Base-by-base conservation (phyloP, 805 yeast genomes). In the Naumovozyma castellii region DNA sequence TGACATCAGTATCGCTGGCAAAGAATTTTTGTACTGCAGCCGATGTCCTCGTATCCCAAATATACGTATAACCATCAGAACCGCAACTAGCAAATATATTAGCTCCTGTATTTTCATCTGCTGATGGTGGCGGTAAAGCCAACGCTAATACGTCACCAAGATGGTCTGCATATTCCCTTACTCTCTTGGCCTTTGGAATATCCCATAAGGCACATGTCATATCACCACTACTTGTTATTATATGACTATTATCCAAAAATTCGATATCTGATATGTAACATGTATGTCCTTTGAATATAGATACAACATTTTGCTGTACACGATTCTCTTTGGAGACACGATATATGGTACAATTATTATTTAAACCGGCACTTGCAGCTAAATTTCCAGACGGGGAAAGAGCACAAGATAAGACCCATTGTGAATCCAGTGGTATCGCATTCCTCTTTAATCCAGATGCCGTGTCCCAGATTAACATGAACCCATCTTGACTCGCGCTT, bases 401-500 rank as follows among this genome's bases (percentile, higher is more conserved):
- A 2, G 80, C 86, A 65, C 94, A 80, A 5, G 83, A 65, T 38
- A 84, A 68, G 1, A 84, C 87, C 84, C 92, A 86, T 34, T 78
- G 81, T 35, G 82, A 82, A 36, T 80, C 85, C 40, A 87, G 63
- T 3, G 78, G 72, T 14, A 87, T 73, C 1, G 86, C 85, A 40
- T 77, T 76, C 40, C 73, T 65, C 53, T 87, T 88, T 46, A 73
- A 65, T 2, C 87, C 88, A 0, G 84, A 73, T 3, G 71, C 64
- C 0, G 85, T 70, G 57, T 87, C 90, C 96, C 97, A 88, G 16
- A 84, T 60, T 30, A 88, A 67, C 67, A 86, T 67, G 53, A 76
- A 82, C 2, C 95, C 95, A 60, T 88, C 97, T 56, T 84, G 95
- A 18, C 90, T 79, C 0, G 85, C 86, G 37, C 86, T 75, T 6